Evolutionary conservation across 2,329 filamentous ascomycete genomes (phyloP), one percentile per base, ranked within the genome.

Genomic region (Exserohilum turcica): DNA sequence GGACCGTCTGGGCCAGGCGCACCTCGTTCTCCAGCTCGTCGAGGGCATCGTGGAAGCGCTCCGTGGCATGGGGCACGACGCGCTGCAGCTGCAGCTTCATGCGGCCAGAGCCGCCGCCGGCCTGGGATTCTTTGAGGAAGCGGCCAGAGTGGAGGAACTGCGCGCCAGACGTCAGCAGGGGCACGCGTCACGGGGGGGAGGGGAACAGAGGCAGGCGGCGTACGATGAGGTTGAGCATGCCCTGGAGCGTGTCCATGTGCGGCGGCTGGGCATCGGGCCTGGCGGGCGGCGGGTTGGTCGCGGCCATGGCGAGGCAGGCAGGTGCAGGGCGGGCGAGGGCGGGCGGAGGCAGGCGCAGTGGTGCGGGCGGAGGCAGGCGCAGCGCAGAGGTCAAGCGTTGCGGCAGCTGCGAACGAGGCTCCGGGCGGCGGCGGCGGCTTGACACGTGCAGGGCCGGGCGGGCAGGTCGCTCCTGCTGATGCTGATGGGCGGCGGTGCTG

Each of bases 1-100:
- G 54, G 7, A 74, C 72, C 0, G 63, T 58, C 29, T 75, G 71
- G 6, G 73, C 71, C 15, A 65, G 59, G 52, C 58, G 61, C 36
- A 82, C 64, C 47, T 82, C 75, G 38, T 73, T 72, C 60, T 82
- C 79, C 12, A 83, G 72, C 52, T 77, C 72, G 65, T 83, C 80
- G n/a, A 82, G 75, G n/a, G 77, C 76, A 40, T 79, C 74, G 60
- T 83, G 78, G 55, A 79, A 82, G 57, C 74, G 69, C 29, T 72
- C 69, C 13, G 73, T 68, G 24, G 77, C 77, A 13, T 63, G 65
- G 2, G 78, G 75, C 12, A 82, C 64, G 35, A 66, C 72, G 44
- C 77, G 70, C 56, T 76, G 67, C 58, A 74, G 28, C 56, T 60
- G 48, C 56, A 68, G 44, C 65, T 70, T 57, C 61, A 67, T 66